Evolutionary conservation across 768 basidiomycete species (phyloP), one percentile per base, ranked within the genome.

Genomic region (Rhodocollybia butyracea): DNA sequence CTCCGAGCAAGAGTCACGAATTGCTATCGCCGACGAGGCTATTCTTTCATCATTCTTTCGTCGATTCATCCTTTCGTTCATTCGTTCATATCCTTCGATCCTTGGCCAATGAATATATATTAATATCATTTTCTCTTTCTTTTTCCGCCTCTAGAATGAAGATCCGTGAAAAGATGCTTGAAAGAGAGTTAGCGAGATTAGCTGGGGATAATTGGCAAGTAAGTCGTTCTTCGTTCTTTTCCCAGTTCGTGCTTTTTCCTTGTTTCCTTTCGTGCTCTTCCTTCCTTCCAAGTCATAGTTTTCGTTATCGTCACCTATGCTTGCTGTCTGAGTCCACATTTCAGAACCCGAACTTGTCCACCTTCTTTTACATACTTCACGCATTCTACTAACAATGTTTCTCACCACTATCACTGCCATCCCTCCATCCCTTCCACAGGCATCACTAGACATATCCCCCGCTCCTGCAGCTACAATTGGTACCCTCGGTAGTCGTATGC

Each of bases 191-290:
- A 13, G 74, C 82, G 5, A 84, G 80, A 58, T 69, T 91, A 21
- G 86, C 82, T 1, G 91, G 91, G 0, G 84, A 88, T 51, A 87
- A 91, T 63, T 93, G 91, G 91, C 88, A 91, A 82, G 88, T 86
- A 55, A 34, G 77, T 62, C 22, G 29, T 24, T 54, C 15, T 59
- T 60, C 41, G 38, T n/a, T 26, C 41, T 40, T 39, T 31, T 38
- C 34, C n/a, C 24, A 24, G 19, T 34, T 15, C 30, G 24, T 8
- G n/a, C 24, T 30, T 12, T 51, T 50, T 30, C 32, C 22, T 29
- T 45, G 21, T 13, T 7, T 40, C 73, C 65, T 19, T 60, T 66
- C 30, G 67, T 72, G 15, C 10, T 43, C 13, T 54, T 40, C 40
- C 24, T 43, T 45, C 57, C 64, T 65, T 64, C 60, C 62, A 12